Evolutionary conservation across 2,329 filamentous ascomycete species (phyloP).

Genomic region (Neospermospora avenae): DNA sequence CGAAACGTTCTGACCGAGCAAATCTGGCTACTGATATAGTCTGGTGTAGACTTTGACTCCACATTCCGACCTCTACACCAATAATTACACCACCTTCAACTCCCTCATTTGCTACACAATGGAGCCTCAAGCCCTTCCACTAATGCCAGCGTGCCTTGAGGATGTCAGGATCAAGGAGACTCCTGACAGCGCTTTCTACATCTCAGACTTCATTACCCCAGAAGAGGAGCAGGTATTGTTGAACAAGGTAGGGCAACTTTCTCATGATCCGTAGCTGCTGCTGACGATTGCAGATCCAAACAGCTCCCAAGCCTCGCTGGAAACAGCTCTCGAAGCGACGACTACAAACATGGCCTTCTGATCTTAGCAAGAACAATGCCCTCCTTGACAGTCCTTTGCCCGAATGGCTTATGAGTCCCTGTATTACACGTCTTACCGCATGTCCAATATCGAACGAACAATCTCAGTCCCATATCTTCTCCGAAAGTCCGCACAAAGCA

Average conservation of each 20-base stretch:
- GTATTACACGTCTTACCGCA: slow-evolving; percentile 60
- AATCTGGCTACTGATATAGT: too few relatives aligned
- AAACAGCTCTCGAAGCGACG: slow-evolving; percentile 83
- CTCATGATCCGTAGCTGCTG: background rate
- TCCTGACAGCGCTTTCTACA: slow-evolving; percentile 73
- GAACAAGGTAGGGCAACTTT: slow-evolving; percentile 55
- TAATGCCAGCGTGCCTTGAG: slow-evolving; percentile 42
- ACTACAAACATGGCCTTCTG: slow-evolving; percentile 85
- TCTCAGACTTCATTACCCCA: slow-evolving; percentile 75
- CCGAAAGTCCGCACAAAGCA: slow-evolving; percentile 64
- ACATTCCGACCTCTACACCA: background rate
- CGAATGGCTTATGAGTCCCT: slow-evolving; percentile 67
- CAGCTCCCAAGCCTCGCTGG: slow-evolving; percentile 75
- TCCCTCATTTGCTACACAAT: slow-evolving; percentile 21
- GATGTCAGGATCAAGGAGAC: slow-evolving; percentile 51
- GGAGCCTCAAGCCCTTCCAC: slow-evolving; percentile 8
- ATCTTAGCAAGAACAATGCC: slow-evolving; percentile 74
- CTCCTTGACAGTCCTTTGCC: slow-evolving; percentile 75
- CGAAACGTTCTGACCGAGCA: too few relatives aligned
- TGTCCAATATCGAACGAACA: slow-evolving; percentile 39
- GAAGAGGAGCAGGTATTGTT: slow-evolving; percentile 72
- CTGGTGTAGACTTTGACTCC: background rate
- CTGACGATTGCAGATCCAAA: slow-evolving; percentile 43
- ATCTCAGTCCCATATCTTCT: slow-evolving; percentile 46
- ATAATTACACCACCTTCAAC: background rate